Percentiles rank a stretch among this genome's conserved stretches.
These are phyloP conservation scores for Metroxylon sagu DNA, from an alignment of 176 grass and related monocot species.

Conservation along the genomic window DNA sequence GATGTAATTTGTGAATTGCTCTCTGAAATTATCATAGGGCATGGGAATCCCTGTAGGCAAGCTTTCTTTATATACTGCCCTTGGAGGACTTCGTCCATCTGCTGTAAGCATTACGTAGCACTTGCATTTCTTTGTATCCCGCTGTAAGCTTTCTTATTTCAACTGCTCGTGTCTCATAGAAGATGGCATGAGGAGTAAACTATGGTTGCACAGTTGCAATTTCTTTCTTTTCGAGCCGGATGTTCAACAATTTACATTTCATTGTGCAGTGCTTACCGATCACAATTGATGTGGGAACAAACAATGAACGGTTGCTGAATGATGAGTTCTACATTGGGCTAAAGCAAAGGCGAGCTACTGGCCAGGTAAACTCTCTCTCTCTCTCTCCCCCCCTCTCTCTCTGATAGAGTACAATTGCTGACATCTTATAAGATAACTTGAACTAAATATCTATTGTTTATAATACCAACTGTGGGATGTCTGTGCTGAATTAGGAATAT, in stretches of 20 bases:
- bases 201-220: too few species aligned
- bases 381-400: too few species aligned
- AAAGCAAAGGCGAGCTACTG: conserved; percentile 77
- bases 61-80: conserved; percentile 94
- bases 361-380: conserved; percentile 39
- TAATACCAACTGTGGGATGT: too few species aligned
- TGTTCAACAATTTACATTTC: neutral
- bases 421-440: too few species aligned
- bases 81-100: conserved; percentile 90
- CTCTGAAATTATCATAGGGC: conserved; percentile 30
- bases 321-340: conserved; percentile 96
- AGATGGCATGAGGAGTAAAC: too few species aligned
- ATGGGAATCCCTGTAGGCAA: conserved; percentile 99
- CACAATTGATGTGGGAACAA: conserved; percentile 98
- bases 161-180: too few species aligned
- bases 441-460: too few species aligned
- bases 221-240: neutral
- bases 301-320: conserved; percentile 72
- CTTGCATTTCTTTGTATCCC: neutral
- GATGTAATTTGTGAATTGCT: conserved; percentile 13
- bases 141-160: too few species aligned
- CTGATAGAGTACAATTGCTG: too few species aligned
- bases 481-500: conserved; percentile 51
- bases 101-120: conserved; percentile 43
- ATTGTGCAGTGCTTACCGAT: conserved; percentile 80